These are phyloP conservation scores for Linnemannia elongata DNA, from an alignment of 192 early-diverging fungal species.

Conservation along the genomic window DNA sequence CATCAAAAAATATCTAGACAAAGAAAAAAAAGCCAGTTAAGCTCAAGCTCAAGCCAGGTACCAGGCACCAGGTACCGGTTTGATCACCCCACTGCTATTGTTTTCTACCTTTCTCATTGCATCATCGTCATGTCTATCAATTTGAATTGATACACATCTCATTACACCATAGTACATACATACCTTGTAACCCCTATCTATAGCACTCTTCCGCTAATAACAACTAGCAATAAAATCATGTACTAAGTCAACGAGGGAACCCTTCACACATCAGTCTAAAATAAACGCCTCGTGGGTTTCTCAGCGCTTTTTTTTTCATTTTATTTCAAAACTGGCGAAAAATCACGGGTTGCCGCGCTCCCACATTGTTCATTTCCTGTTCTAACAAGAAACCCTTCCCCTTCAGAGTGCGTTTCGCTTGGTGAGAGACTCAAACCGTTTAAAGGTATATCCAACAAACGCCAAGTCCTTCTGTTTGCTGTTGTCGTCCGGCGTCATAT, in stretches of 20 bases:
- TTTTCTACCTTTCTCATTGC: neutral
- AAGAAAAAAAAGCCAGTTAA: neutral
- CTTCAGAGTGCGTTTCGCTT: conserved; percentile 67
- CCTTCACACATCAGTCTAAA: no score
- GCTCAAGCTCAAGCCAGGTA: conserved; percentile 1
- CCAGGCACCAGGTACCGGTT: neutral
- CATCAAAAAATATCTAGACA: no score
- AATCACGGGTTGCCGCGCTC: no score
- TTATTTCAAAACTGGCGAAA: neutral
- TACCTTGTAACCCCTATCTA: no score
- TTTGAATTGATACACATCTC: neutral
- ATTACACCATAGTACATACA: no score
- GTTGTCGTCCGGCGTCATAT: conserved; percentile 44
- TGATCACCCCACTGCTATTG: neutral
- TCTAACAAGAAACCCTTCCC: neutral
- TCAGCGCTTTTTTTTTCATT: neutral
- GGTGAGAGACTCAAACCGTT: conserved; percentile 89
- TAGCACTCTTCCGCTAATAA: no score
- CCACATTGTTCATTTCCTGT: no score
- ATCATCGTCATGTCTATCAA: neutral
- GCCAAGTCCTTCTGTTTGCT: conserved; percentile 91
- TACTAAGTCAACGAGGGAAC: no score
- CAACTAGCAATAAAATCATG: no score
- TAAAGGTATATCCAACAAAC: conserved; percentile 99
- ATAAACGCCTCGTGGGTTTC: no score